Evolutionary conservation across 2,329 filamentous ascomycete species (phyloP).

Genomic region (Epichloe uncinata): DNA sequence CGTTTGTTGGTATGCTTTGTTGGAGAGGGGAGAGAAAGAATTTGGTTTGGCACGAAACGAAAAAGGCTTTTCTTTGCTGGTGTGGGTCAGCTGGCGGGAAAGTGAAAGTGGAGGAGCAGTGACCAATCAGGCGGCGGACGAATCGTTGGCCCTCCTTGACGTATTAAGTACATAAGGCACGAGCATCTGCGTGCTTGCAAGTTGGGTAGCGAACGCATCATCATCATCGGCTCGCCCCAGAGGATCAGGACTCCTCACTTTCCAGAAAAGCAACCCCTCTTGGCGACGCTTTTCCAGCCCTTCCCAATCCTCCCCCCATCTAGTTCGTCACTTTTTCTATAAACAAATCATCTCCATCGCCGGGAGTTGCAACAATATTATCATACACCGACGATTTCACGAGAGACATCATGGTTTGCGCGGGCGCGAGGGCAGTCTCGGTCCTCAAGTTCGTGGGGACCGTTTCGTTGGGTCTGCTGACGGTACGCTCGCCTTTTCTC

Average conservation of each 20-base stretch:
- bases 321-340: not conserved
- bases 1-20: not conserved
- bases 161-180: not conserved
- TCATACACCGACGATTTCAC: not conserved
- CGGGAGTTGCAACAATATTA: not conserved
- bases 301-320: not conserved
- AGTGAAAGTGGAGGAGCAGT: not conserved
- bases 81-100: not conserved
- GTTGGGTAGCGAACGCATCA: not conserved
- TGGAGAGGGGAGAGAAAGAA: not conserved
- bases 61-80: not conserved
- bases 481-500: constrained; percentile 40
- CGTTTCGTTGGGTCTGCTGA: constrained; percentile 74
- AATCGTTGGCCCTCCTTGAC: not conserved
- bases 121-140: not conserved
- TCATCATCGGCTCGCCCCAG: not conserved
- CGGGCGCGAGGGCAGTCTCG: constrained; percentile 43
- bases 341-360: not conserved
- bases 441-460: constrained; percentile 88
- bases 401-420: constrained; percentile 42
- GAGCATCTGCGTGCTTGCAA: not conserved
- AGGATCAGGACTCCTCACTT: not conserved
- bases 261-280: not conserved
- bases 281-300: not conserved
- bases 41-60: not conserved